Evolutionary conservation across 768 basidiomycete species (phyloP).

Genomic region (Auricularia auricula-judae): DNA sequence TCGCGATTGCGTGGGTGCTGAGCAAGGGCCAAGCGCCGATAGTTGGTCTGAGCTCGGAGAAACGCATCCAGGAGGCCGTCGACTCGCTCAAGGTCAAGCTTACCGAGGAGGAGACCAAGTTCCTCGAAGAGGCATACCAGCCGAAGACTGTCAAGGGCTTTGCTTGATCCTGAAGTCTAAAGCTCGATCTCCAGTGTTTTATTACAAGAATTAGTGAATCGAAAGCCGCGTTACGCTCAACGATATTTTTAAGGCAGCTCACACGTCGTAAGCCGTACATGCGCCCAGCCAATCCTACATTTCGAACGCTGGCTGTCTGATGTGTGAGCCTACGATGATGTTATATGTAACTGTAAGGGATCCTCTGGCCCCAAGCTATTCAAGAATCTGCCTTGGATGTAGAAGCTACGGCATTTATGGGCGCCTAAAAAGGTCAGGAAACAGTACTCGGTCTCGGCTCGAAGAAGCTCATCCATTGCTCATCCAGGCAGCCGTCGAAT

Average conservation of each 20-base stretch:
- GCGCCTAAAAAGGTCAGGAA: slow-evolving; percentile 29
- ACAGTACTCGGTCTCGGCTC: slow-evolving; percentile 48
- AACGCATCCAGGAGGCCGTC: slow-evolving; percentile 34
- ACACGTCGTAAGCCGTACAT: too few species aligned
- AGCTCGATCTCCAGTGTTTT: too few species aligned
- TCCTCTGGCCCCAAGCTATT: slow-evolving; percentile 51
- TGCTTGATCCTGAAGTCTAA: background rate
- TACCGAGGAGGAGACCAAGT: slow-evolving; percentile 45
- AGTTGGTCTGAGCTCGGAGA: slow-evolving; percentile 41
- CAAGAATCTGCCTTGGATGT: slow-evolving; percentile 51
- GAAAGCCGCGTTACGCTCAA: too few species aligned
- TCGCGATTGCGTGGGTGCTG: slow-evolving; percentile 30
- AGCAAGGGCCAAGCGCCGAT: slow-evolving; percentile 42
- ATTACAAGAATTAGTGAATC: too few species aligned
- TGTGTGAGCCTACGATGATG: too few species aligned
- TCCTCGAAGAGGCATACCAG: slow-evolving; percentile 43
- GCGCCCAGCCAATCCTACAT: too few species aligned
- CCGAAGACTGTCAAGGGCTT: slow-evolving; percentile 37
- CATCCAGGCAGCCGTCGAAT: slow-evolving; percentile 29
- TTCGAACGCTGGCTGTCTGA: too few species aligned
- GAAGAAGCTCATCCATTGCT: slow-evolving; percentile 38
- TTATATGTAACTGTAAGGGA: slow-evolving; percentile 18
- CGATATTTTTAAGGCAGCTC: too few species aligned
- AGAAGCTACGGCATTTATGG: slow-evolving; percentile 49
- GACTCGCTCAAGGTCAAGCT: slow-evolving; percentile 28